Percentiles rank a stretch among this genome's conserved stretches.
Evolutionary conservation across 345 rosid genomes (phyloP).

Genomic region (Clausena lansium): DNA sequence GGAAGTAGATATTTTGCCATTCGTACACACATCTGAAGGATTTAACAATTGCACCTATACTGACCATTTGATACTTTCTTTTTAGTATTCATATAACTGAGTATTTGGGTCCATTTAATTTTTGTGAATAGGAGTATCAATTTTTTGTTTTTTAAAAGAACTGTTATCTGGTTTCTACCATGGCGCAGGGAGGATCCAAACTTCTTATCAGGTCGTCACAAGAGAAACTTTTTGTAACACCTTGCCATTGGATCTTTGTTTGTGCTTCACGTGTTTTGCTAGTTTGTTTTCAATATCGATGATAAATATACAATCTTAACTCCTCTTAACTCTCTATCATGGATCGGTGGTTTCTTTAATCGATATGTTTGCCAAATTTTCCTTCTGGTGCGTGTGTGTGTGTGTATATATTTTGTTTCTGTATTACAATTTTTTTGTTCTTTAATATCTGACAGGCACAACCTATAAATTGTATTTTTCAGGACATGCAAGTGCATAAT

Average conservation of each 20-base stretch:
- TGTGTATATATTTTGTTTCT: not conserved
- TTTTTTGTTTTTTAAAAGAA: not conserved
- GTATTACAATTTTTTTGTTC: not conserved
- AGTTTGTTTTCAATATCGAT: not conserved
- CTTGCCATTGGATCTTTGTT: not conserved
- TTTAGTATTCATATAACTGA: not conserved
- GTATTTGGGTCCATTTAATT: not conserved
- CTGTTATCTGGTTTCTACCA: not conserved
- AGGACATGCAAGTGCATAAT: constrained; percentile 30
- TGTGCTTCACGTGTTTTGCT: not conserved
- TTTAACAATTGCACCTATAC: not conserved
- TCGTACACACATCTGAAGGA: not conserved
- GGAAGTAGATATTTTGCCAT: not conserved
- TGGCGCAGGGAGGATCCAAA: not conserved
- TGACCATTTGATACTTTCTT: not conserved
- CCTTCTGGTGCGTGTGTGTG: not conserved
- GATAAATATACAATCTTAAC: not conserved
- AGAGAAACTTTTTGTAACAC: not conserved
- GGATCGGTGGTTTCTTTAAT: not conserved
- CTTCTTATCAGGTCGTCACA: not conserved
- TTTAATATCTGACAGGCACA: not conserved
- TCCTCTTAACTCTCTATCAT: not conserved
- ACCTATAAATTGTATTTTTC: not conserved
- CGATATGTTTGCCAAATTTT: not conserved
- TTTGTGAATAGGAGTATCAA: not conserved